phyloP scores from a whole-genome alignment of 176 grass and related monocot genomes.

The Eleusine coracana region DNA sequence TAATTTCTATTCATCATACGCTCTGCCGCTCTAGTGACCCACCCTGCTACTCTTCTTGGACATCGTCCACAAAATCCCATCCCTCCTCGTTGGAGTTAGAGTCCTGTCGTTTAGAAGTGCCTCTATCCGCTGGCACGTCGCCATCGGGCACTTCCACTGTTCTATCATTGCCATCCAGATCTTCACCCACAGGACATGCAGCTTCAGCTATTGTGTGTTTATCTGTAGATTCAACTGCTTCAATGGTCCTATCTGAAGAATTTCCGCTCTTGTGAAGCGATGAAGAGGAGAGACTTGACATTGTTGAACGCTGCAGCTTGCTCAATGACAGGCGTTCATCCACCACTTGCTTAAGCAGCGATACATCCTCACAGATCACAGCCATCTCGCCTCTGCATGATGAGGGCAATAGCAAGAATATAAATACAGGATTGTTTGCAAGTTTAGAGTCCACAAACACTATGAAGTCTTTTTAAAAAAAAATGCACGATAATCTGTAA shows the following conservation, averaged over 20 bases:
- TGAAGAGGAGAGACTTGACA: constrained; percentile 51
- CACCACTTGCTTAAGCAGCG: constrained; percentile 55
- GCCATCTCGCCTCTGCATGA: constrained; percentile 62
- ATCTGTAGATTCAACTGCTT: constrained; percentile 35
- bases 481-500: background rate
- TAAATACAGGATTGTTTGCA: background rate
- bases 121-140: background rate
- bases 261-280: constrained; percentile 41
- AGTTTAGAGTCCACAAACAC: constrained; percentile 1
- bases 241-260: constrained; percentile 30
- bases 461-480: no score
- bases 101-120: background rate
- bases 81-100: constrained; percentile 45
- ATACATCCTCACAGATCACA: constrained; percentile 53
- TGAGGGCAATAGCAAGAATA: constrained; percentile 19
- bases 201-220: constrained; percentile 28
- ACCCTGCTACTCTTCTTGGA: background rate
- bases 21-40: background rate
- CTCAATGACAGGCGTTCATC: constrained; percentile 43
- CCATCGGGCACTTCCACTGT: constrained; percentile 9
- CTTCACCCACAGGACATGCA: background rate
- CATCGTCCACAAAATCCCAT: constrained; percentile 54
- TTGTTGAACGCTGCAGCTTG: constrained; percentile 50
- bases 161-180: background rate
- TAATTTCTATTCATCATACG: background rate